Percentiles rank a stretch among this genome's conserved stretches.
Evolutionary conservation across 2,329 filamentous ascomycete genomes (phyloP).

Genomic region (Leptographium radiaticola): DNA sequence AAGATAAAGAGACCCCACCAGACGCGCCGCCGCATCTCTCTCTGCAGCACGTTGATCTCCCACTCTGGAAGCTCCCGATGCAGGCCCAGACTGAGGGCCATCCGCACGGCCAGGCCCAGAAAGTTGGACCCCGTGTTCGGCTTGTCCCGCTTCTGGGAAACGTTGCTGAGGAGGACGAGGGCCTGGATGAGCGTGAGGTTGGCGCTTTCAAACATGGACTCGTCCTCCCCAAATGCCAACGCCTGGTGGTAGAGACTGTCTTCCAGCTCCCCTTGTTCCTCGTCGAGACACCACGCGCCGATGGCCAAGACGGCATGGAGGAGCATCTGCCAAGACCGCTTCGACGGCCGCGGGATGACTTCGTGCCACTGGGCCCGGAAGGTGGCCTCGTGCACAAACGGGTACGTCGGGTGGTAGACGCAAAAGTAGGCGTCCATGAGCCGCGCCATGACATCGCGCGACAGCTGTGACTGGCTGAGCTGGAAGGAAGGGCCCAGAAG

Average conservation of each 20-base stretch:
- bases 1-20: slow-evolving; percentile 6
- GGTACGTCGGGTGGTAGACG: slow-evolving; percentile 3
- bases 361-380: slow-evolving; percentile 5
- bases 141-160: slow-evolving; percentile 5
- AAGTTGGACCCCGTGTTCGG: slow-evolving; percentile 5
- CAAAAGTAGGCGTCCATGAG: slow-evolving; percentile 4
- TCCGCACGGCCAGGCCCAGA: slow-evolving; percentile 3
- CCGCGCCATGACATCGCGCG: neutral
- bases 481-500: neutral
- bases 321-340: slow-evolving; percentile 4
- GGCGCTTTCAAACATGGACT: slow-evolving; percentile 5
- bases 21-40: slow-evolving; percentile 3
- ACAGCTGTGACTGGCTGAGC: neutral
- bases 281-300: slow-evolving; percentile 1
- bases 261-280: neutral
- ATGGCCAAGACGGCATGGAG: slow-evolving; percentile 1
- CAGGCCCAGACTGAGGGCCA: slow-evolving; percentile 4
- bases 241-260: slow-evolving; percentile 2
- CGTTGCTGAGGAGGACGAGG: slow-evolving; percentile 4
- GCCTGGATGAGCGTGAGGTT: slow-evolving; percentile 4
- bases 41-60: slow-evolving; percentile 1
- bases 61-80: slow-evolving; percentile 4
- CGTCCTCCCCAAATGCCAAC: slow-evolving; percentile 1
- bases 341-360: slow-evolving; percentile 1
- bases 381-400: slow-evolving; percentile 4